Conservation (phyloP, 2,329 filamentous ascomycete genomes). For the Thyridium curvatum region DNA sequence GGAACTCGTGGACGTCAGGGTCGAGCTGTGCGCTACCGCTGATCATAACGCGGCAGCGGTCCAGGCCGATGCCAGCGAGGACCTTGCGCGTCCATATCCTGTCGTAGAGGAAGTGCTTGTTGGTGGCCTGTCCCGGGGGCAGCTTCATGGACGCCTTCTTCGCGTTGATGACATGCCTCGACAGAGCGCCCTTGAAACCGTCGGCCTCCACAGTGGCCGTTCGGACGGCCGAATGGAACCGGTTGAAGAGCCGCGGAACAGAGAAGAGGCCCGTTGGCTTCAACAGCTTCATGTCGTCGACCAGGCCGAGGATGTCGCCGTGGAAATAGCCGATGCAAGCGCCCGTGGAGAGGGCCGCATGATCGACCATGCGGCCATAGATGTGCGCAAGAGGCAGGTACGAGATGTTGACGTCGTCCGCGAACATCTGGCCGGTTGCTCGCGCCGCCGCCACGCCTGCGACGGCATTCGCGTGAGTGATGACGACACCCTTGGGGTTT, state of each 20-base stretch:
- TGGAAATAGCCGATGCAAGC: constrained; percentile 86
- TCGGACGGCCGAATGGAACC: constrained; percentile 79
- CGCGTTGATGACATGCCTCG: constrained; percentile 68
- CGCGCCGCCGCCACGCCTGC: constrained; percentile 61
- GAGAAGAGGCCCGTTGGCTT: constrained; percentile 79
- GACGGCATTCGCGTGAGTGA: constrained; percentile 77
- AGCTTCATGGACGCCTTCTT: constrained; percentile 77
- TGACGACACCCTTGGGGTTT: constrained; percentile 73
- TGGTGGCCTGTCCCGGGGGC: constrained; percentile 66
- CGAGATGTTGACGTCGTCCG: constrained; percentile 64
- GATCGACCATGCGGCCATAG: constrained; percentile 79
- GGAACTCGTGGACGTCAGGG: constrained; percentile 79
- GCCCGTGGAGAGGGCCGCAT: constrained; percentile 65
- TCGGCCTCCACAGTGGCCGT: constrained; percentile 70
- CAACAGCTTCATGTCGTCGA: constrained; percentile 86
- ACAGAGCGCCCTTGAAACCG: constrained; percentile 75
- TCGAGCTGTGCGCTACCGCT: constrained; percentile 90
- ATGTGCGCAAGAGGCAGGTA: constrained; percentile 95
- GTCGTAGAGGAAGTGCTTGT: constrained; percentile 73
- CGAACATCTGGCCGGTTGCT: constrained; percentile 41
- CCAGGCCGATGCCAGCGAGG: constrained; percentile 71
- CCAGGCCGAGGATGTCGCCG: constrained; percentile 76
- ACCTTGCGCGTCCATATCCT: constrained; percentile 91
- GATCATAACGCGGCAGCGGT: constrained; percentile 66
- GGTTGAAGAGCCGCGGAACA: constrained; percentile 86